phyloP scores from a whole-genome alignment of 2,329 filamentous ascomycete species.

The Ustilaginoidea virens region DNA sequence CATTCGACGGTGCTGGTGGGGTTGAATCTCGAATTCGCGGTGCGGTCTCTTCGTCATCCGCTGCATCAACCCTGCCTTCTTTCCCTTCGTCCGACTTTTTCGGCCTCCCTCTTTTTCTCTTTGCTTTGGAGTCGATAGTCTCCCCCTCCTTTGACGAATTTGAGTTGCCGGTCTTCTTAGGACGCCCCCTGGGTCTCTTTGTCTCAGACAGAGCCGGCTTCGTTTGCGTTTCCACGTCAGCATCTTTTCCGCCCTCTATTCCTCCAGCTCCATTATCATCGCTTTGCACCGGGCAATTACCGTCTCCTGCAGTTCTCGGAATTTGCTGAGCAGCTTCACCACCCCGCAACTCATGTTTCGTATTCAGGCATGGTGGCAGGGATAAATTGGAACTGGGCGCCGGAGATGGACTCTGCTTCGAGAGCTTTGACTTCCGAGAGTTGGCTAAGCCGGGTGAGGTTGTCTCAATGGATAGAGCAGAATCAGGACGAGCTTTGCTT shows the following conservation, averaged over 20 bases:
- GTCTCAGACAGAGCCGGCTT: slow-evolving; percentile 6
- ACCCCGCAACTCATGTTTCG: too few species aligned
- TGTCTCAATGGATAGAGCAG: background rate
- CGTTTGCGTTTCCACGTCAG: slow-evolving; percentile 3
- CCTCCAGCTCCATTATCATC: too few species aligned
- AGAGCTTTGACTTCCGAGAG: background rate
- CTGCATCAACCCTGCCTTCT: too few species aligned
- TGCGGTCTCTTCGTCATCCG: too few species aligned
- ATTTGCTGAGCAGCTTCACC: too few species aligned
- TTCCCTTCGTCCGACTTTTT: slow-evolving; percentile 14
- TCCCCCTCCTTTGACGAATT: slow-evolving; percentile 4
- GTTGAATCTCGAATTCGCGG: too few species aligned
- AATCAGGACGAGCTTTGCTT: slow-evolving; percentile 15
- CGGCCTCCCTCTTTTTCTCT: slow-evolving; percentile 27
- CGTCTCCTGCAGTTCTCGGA: too few species aligned
- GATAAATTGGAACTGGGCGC: too few species aligned
- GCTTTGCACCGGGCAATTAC: background rate
- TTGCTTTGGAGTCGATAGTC: slow-evolving; percentile 4
- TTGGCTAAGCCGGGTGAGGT: background rate
- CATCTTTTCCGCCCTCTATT: too few species aligned
- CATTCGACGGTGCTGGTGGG: too few species aligned
- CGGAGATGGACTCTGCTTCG: too few species aligned
- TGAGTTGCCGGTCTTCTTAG: slow-evolving; percentile 11
- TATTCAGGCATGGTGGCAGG: too few species aligned
- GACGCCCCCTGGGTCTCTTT: slow-evolving; percentile 18